Conservation (phyloP, 352 stramenopile genomes). For the Bremia lactucae region DNA sequence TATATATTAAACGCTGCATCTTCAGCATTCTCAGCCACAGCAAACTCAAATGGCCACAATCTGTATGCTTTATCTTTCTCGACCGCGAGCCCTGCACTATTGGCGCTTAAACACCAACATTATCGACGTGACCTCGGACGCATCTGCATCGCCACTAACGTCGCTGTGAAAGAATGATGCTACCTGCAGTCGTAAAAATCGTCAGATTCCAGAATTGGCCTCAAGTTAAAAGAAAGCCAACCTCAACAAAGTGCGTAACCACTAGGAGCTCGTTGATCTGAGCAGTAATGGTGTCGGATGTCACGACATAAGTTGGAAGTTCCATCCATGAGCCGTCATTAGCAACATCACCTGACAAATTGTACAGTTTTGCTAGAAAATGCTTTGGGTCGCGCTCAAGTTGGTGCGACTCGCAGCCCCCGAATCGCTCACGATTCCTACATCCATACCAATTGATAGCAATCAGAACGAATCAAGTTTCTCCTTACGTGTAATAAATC, state of each 20-base stretch:
- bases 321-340: slow-evolving; percentile 14
- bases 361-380: slow-evolving; percentile 49
- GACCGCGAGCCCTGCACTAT: slow-evolving; percentile 5
- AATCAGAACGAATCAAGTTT: slow-evolving; percentile 3
- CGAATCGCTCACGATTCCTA: slow-evolving; percentile 47
- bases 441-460: slow-evolving; percentile 1
- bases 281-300: slow-evolving; percentile 41
- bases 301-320: slow-evolving; percentile 55
- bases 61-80: not conserved
- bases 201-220: slow-evolving; percentile 1
- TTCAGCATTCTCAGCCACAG: slow-evolving; percentile 2
- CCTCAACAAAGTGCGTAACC: slow-evolving; percentile 36
- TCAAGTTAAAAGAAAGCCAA: slow-evolving; percentile 7
- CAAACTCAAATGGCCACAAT: not conserved
- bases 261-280: slow-evolving; percentile 41
- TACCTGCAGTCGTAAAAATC: slow-evolving; percentile 16
- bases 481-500: not conserved
- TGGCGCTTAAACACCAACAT: slow-evolving; percentile 60
- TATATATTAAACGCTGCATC: slow-evolving; percentile 6
- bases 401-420: slow-evolving; percentile 58
- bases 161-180: slow-evolving; percentile 61
- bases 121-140: slow-evolving; percentile 34
- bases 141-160: slow-evolving; percentile 57
- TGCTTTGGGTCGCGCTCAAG: slow-evolving; percentile 40
- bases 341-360: slow-evolving; percentile 18